Evolutionary conservation across 2,329 filamentous ascomycete species (phyloP).

Genomic region (Hansfordia pulvinata): DNA sequence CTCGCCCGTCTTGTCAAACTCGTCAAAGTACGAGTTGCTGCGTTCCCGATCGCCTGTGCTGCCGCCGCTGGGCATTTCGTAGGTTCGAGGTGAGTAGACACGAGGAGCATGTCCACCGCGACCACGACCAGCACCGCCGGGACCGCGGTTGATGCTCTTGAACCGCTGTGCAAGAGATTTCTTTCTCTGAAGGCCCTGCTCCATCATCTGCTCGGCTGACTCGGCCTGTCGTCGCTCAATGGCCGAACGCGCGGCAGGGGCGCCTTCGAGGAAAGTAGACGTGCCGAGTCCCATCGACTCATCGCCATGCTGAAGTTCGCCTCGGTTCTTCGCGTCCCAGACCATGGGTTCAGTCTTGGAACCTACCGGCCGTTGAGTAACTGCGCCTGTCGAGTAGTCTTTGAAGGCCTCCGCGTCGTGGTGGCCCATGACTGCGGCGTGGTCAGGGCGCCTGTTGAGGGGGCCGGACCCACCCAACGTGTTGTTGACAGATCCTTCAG

Average conservation of each 20-base stretch:
- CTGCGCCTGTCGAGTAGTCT: constrained; percentile 50
- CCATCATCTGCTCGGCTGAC: constrained; percentile 39
- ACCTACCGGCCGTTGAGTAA: no score
- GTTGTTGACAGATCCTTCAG: constrained; percentile 86
- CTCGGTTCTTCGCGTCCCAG: constrained; percentile 56
- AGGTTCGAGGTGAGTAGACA: constrained; percentile 25
- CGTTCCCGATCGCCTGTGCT: constrained; percentile 32
- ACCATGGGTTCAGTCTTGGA: constrained; percentile 21
- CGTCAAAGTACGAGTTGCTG: constrained; percentile 77
- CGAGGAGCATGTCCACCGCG: constrained; percentile 43
- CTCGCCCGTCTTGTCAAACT: constrained; percentile 50
- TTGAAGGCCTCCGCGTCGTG: constrained; percentile 73
- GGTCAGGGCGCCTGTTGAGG: constrained; percentile 66
- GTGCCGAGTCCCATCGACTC: constrained; percentile 78
- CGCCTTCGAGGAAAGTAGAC: constrained; percentile 89
- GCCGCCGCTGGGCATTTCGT: constrained; percentile 20
- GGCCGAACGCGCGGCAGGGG: constrained; percentile 69
- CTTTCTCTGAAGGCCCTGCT: constrained; percentile 64
- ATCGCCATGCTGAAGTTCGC: constrained; percentile 69
- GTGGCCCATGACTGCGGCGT: constrained; percentile 74
- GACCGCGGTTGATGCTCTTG: constrained; percentile 66
- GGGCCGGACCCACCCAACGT: constrained; percentile 78
- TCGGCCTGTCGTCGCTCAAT: constrained; percentile 66
- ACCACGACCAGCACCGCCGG: constrained; percentile 47
- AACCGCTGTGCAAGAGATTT: constrained; percentile 91